phyloP scores from a whole-genome alignment of 106 monocot genomes.

The Dioscorea alata region DNA sequence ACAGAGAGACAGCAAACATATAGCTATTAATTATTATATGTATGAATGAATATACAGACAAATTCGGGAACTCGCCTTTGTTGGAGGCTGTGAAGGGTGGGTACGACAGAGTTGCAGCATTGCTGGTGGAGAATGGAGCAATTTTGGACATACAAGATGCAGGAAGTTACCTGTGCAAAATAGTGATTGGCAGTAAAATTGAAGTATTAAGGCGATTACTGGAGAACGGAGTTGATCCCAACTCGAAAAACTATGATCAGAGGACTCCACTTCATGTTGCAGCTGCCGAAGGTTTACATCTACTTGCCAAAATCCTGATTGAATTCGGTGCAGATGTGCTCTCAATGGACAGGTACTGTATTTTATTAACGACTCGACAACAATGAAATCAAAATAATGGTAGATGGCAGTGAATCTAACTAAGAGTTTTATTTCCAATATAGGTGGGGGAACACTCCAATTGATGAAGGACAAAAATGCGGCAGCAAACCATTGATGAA shows the following conservation, averaged over 20 bases:
- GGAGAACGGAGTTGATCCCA: conserved; percentile 59
- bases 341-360: conserved; percentile 43
- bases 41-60: conserved; percentile 30
- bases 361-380: not conserved
- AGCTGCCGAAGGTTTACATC: conserved; percentile 65
- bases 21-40: no score
- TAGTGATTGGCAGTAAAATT: conserved; percentile 43
- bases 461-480: conserved; percentile 61
- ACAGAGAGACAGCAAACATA: not conserved
- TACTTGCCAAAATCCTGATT: conserved; percentile 39
- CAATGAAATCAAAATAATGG: not conserved
- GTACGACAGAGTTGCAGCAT: conserved; percentile 47
- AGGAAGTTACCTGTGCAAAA: conserved; percentile 57
- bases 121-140: conserved; percentile 46
- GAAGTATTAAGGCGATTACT: conserved; percentile 40
- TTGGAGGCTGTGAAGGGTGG: conserved; percentile 58
- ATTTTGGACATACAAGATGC: conserved; percentile 48
- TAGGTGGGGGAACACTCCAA: conserved; percentile 70
- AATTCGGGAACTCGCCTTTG: conserved; percentile 63
- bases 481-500: conserved; percentile 55
- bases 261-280: conserved; percentile 76
- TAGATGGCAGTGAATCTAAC: not conserved
- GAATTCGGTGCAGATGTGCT: conserved; percentile 60
- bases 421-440: not conserved
- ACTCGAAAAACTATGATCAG: conserved; percentile 60